Evolutionary conservation across 2,329 filamentous ascomycete genomes (phyloP).

Genomic region (Cordyceps cicadae): DNA sequence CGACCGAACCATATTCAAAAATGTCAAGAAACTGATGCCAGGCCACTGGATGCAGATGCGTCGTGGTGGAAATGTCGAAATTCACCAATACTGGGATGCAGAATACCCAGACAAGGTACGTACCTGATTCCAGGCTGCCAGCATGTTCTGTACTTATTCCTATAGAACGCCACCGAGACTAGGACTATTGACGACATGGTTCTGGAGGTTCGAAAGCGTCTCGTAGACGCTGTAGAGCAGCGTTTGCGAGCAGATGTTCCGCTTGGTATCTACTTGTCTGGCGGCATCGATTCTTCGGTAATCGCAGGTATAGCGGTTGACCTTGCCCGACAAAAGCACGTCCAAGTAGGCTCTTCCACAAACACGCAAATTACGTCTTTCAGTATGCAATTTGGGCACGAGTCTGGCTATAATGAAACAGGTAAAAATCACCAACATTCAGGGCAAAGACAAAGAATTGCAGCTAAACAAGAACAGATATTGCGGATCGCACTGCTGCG

Average conservation of each 20-base stretch:
- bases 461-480: conserved; percentile 13
- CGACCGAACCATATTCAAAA: conserved; percentile 40
- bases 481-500: conserved; percentile 25
- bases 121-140: too few species aligned
- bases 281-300: conserved; percentile 49
- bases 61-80: conserved; percentile 25
- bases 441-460: too few species aligned
- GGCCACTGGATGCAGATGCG: conserved; percentile 33
- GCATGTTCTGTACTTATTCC: too few species aligned
- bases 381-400: background rate
- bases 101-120: conserved; percentile 43
- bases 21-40: conserved; percentile 35
- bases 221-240: conserved; percentile 44
- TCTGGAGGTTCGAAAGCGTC: conserved; percentile 35
- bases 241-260: conserved; percentile 50
- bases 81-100: conserved; percentile 44
- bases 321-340: conserved; percentile 38
- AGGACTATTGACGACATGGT: conserved; percentile 39
- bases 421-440: background rate
- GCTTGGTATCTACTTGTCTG: conserved; percentile 48
- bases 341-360: conserved; percentile 16
- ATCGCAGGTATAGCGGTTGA: conserved; percentile 48
- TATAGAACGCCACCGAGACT: too few species aligned
- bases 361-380: background rate
- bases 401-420: background rate